Conservation (phyloP, 208 protist genomes). For the Trypanosoma cruzi region DNA sequence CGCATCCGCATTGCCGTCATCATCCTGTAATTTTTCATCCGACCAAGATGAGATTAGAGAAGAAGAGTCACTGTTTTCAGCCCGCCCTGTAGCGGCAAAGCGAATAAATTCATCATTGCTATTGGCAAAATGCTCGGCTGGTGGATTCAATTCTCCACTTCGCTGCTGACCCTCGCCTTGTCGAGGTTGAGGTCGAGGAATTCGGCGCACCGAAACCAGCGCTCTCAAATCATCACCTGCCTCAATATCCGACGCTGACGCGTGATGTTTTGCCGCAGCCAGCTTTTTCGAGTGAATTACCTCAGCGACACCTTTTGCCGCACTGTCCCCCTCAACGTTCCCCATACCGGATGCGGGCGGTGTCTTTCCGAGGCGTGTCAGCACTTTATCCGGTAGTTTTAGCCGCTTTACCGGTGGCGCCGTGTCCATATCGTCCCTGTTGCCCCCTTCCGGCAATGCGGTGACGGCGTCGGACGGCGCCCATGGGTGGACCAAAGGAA, state of each 20-base stretch:
- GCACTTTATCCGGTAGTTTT: constrained; percentile 20
- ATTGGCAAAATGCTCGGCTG: constrained; percentile 29
- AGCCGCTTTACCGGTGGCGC: constrained; percentile 22
- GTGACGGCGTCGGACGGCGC: background rate
- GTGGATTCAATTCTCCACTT: background rate
- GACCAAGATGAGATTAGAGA: background rate
- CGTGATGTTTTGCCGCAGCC: background rate
- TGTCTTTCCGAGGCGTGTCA: constrained; percentile 13
- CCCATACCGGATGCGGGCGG: background rate
- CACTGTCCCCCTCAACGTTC: background rate
- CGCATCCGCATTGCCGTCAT: constrained; percentile 3
- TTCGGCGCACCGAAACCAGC: constrained; percentile 25
- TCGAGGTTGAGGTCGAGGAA: constrained; percentile 10
- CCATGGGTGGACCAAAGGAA: background rate
- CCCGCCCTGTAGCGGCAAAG: constrained; percentile 24
- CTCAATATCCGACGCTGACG: background rate
- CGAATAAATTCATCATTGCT: constrained; percentile 36
- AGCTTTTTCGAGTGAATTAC: constrained; percentile 4
- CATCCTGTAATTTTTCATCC: background rate
- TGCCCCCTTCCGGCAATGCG: background rate
- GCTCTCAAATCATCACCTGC: constrained; percentile 13
- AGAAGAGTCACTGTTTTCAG: background rate
- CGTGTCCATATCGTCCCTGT: background rate
- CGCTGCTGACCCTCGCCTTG: background rate
- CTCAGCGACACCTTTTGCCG: background rate